Base-by-base conservation (phyloP, 306 rosid species). In the Castanea crenata region DNA sequence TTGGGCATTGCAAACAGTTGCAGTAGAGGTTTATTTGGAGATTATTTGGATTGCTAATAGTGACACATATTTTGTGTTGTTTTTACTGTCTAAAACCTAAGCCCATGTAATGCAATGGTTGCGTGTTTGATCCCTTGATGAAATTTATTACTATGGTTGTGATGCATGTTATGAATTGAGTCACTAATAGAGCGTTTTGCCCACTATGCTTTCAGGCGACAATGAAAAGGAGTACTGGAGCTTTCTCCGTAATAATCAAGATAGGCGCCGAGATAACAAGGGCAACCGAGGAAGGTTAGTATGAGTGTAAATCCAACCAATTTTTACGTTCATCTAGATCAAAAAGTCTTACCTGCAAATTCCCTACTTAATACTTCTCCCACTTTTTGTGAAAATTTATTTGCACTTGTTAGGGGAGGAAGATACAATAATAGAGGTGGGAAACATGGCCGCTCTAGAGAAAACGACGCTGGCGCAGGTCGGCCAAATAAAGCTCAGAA, bases 201-300 rank as follows among this genome's bases (percentile, higher is more conserved):
- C 32, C 67, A 67, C 82, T 21, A 10, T 83, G 85, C 75, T 81
- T 35, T 56, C 81, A 94, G 98, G 98, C 55, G 96, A 92, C 74
- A 93, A 91, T 7, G 98, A 94, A 81, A 94, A 69, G 79, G 96
- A 90, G 80, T 94, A 94, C 84, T 94, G 98, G 98, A 78, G 74
- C 72, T 82, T 76, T 4, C 91, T 92, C 83, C 94, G 96, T 5
- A 87, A 89, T 54, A 86, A 72, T 80, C 97, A 89, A 80, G 97
- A 86, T 18, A 90, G 76, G 63, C 84, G 18, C 80, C 83, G 87
- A 5, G 91, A 82, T 9, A 77, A 46, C 67, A 90, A 83, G 86
- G 76, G 85, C 25, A 65, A 84, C 78, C 84, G 91, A 9, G 97
- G 98, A 86, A 92, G 98, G 98, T 94, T 76, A 71, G 91, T 76